Evolutionary conservation across 805 yeast genomes (phyloP).

Genomic region (Grigorovia transvaalensis): DNA sequence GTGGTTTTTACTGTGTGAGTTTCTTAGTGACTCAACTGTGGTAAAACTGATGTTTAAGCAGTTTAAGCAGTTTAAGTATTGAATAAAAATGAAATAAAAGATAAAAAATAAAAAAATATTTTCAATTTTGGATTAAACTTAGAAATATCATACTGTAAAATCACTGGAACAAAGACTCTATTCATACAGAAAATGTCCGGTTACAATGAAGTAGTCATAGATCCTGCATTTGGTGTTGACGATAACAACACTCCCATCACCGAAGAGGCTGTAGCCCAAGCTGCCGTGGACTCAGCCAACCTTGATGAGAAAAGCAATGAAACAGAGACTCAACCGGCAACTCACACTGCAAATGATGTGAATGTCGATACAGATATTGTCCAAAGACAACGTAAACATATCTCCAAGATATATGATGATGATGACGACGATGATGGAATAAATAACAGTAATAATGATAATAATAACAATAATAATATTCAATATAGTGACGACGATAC

Average conservation of each 20-base stretch:
- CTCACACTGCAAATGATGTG: background rate
- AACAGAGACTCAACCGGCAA: background rate
- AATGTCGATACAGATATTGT: background rate
- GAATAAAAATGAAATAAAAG: too few species aligned
- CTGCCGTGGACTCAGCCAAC: background rate
- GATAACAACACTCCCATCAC: background rate
- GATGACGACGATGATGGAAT: slow-evolving; percentile 5
- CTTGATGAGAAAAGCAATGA: background rate
- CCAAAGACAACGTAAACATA: slow-evolving; percentile 23
- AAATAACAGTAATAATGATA: background rate
- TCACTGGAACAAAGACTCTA: background rate
- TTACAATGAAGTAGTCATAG: background rate
- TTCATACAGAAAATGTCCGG: background rate
- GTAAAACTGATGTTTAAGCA: too few species aligned
- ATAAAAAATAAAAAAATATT: too few species aligned
- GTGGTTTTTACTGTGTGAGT: background rate
- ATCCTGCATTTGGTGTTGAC: background rate
- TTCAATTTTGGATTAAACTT: background rate
- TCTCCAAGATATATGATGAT: slow-evolving; percentile 16
- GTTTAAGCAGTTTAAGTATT: too few species aligned
- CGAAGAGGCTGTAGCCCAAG: background rate
- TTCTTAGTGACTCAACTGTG: too few species aligned
- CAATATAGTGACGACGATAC: slow-evolving; percentile 2
- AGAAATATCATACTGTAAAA: background rate
- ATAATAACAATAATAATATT: background rate